These are phyloP conservation scores for Colletotrichum sp. DNA, from an alignment of 2,329 filamentous ascomycete species.

Conservation along the genomic window DNA sequence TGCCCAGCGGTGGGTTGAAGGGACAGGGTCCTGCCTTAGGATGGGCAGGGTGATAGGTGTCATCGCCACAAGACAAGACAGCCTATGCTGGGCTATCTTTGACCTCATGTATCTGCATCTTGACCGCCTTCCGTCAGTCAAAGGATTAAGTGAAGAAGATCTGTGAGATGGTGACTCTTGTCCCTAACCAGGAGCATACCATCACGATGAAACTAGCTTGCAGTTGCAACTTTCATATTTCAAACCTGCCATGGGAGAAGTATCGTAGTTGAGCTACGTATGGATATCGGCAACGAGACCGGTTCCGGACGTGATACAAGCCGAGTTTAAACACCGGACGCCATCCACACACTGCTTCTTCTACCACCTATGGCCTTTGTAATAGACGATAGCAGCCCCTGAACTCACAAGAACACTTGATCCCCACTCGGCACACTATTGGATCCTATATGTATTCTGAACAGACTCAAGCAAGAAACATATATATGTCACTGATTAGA, in stretches of 20 bases:
- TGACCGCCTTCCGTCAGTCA: background rate
- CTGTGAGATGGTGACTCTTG: background rate
- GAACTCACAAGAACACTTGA: too few relatives aligned
- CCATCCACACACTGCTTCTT: background rate
- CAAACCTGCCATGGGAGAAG: background rate
- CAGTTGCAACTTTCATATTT: background rate
- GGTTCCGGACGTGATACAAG: background rate
- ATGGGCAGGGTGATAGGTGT: background rate
- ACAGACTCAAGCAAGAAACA: too few relatives aligned
- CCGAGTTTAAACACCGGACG: background rate
- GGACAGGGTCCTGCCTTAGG: too few relatives aligned
- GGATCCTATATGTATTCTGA: too few relatives aligned
- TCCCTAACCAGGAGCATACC: background rate
- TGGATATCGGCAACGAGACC: background rate
- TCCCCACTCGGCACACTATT: too few relatives aligned
- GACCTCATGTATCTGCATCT: background rate
- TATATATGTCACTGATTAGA: too few relatives aligned
- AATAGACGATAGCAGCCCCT: too few relatives aligned
- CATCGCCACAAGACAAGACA: background rate
- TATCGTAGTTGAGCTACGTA: background rate
- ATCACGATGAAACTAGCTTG: background rate
- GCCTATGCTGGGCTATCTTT: background rate
- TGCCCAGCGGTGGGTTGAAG: background rate
- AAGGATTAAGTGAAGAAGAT: background rate
- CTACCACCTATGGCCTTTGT: too few relatives aligned